Evolutionary conservation across 2,329 filamentous ascomycete genomes (phyloP), one percentile per base, ranked within the genome.

Genomic region (Curvularia spicifera): DNA sequence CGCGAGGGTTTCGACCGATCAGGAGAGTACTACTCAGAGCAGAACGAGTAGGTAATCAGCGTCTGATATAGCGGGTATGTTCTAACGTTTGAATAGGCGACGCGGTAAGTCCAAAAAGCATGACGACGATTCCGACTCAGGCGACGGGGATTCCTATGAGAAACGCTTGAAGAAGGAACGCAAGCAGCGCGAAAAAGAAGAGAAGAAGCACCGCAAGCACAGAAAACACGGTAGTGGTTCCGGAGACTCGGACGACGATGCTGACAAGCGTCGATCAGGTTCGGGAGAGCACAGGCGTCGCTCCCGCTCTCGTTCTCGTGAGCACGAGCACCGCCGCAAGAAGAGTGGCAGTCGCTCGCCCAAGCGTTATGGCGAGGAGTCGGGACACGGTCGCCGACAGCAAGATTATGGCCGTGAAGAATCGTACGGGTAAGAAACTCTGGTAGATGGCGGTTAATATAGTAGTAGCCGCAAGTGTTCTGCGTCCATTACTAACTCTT

Each of bases 11-110:
- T 72, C 44, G 70, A 72, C 49, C 64, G 59, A 45, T 69, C 71
- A 20, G 79, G 76, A 37, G 75, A 79, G 33, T 74, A 77, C 46
- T 81, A 79, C 68, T 69, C 78, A 9, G 71, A 75, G 37, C 74
- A 81, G 52, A 76, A 76, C 37, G 77, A 78, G 71, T 78, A 68
- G 61, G 72, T 51, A 9, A 49, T 54, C 15, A 55, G 56, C 28
- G 51, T 31, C 24, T 5, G 8, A 40, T 45, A 8, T 26, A 1
- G 6, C 2, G 13, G 28, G 12, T 28, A 28, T 20, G n/a, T 39
- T 12, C 64, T 73, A 57, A 74, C 47, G 22, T 4, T 1, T 5
- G 8, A 12, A 10, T 24, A 76, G 74, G 64, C 73, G 74, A 55
- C 69, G 71, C 29, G 72, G 73, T 62, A 75, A 73, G 56, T 59